Conservation (phyloP, 2,329 filamentous ascomycete genomes). For the Diaporthe sp. region DNA sequence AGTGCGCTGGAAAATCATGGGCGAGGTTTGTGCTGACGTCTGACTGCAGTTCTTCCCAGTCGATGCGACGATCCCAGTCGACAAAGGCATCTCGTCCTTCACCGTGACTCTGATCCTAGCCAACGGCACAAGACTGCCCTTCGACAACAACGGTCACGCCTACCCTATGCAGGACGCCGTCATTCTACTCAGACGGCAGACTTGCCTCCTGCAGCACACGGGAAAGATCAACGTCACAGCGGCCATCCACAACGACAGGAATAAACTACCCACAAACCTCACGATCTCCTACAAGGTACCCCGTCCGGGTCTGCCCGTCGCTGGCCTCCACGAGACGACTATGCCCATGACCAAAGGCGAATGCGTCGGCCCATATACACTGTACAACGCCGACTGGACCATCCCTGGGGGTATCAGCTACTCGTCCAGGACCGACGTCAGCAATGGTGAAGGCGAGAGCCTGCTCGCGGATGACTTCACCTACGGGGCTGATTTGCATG, state of each 20-base stretch:
- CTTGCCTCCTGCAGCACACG: slow-evolving; percentile 59
- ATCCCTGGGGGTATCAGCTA: slow-evolving; percentile 37
- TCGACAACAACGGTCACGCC: slow-evolving; percentile 67
- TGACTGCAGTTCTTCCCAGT: slow-evolving; percentile 57
- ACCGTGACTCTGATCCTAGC: not conserved
- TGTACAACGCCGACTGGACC: slow-evolving; percentile 35
- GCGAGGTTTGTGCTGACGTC: not conserved
- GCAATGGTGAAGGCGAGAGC: slow-evolving; percentile 31
- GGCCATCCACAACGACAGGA: slow-evolving; percentile 30
- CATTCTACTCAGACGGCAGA: slow-evolving; percentile 66
- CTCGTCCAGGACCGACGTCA: slow-evolving; percentile 34
- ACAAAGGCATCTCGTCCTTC: slow-evolving; percentile 72
- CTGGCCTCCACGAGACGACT: slow-evolving; percentile 38
- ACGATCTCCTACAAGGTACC: slow-evolving; percentile 34
- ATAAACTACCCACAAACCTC: slow-evolving; percentile 22
- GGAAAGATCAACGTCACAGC: slow-evolving; percentile 59
- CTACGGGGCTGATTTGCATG: slow-evolving; percentile 32
- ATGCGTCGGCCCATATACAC: slow-evolving; percentile 35
- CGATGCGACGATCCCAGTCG: slow-evolving; percentile 62
- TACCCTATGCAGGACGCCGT: slow-evolving; percentile 67
- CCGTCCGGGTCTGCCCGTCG: slow-evolving; percentile 33
- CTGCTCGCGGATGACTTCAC: slow-evolving; percentile 32
- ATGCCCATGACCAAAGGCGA: slow-evolving; percentile 34
- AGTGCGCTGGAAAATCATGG: not conserved
- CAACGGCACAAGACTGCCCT: slow-evolving; percentile 47